These are phyloP conservation scores for Trametes elegans DNA, from an alignment of 768 basidiomycete genomes.

Conservation along the genomic window DNA sequence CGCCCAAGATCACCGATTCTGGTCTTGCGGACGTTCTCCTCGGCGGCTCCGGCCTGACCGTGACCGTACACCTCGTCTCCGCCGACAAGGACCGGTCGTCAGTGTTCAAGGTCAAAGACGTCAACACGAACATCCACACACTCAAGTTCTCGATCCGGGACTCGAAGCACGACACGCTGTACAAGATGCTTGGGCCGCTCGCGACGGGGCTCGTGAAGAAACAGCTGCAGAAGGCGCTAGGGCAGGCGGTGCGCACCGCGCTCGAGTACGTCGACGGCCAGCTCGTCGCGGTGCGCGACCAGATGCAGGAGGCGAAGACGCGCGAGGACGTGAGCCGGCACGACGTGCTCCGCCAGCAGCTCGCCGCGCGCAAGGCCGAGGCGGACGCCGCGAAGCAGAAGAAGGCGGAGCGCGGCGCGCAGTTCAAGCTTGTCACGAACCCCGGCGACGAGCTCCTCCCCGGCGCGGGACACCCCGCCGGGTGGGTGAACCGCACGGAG, in stretches of 20 bases:
- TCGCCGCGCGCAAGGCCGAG: slow-evolving; percentile 57
- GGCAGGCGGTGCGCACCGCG: slow-evolving; percentile 70
- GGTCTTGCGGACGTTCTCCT: slow-evolving; percentile 85
- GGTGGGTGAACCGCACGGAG: slow-evolving; percentile 66
- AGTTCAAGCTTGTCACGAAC: slow-evolving; percentile 83
- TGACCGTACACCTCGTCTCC: slow-evolving; percentile 56
- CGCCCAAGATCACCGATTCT: slow-evolving; percentile 76
- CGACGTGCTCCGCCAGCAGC: slow-evolving; percentile 32
- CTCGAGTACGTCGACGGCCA: slow-evolving; percentile 91
- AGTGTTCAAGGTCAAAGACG: slow-evolving; percentile 69
- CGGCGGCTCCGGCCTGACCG: slow-evolving; percentile 78
- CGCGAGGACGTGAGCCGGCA: slow-evolving; percentile 37
- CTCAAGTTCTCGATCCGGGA: slow-evolving; percentile 91
- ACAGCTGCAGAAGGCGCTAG: slow-evolving; percentile 59
- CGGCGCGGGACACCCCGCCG: slow-evolving; percentile 59
- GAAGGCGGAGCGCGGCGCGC: slow-evolving; percentile 44
- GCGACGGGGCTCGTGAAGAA: slow-evolving; percentile 82
- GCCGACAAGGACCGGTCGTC: slow-evolving; percentile 61
- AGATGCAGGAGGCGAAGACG: slow-evolving; percentile 62
- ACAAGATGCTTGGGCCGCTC: slow-evolving; percentile 78
- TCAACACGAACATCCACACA: slow-evolving; percentile 78
- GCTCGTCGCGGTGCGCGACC: slow-evolving; percentile 76
- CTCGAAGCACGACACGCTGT: slow-evolving; percentile 85
- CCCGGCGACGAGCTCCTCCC: slow-evolving; percentile 62
- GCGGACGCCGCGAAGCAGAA: slow-evolving; percentile 40